Conservation (phyloP, 139 green algal genomes). For the Haematococcus lacustris region DNA sequence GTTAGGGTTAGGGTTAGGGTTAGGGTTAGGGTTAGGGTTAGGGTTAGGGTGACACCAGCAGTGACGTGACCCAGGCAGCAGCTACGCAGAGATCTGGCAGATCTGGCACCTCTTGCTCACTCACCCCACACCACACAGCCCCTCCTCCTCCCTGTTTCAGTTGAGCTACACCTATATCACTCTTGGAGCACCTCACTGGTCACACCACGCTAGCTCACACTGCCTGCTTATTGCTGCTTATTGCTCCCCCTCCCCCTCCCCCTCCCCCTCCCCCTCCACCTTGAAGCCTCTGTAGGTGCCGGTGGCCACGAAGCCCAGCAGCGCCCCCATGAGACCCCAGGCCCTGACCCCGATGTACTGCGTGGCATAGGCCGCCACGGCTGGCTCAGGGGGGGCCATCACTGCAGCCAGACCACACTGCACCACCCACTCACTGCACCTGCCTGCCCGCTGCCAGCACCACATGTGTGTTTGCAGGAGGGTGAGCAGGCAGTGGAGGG, state of each 20-base stretch:
- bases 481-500: not conserved
- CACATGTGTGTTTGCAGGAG: conserved; percentile 1
- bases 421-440: not conserved
- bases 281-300: conserved; percentile 49
- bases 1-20: too few relatives aligned
- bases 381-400: conserved; percentile 29
- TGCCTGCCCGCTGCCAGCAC: conserved; percentile 4
- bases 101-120: not conserved
- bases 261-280: not conserved
- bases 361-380: conserved; percentile 30
- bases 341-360: conserved; percentile 39
- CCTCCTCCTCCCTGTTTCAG: not conserved
- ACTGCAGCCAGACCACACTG: conserved; percentile 10
- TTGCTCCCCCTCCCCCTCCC: not conserved
- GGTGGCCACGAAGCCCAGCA: conserved; percentile 49
- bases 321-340: conserved; percentile 26
- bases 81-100: not conserved
- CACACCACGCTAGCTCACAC: not conserved
- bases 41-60: too few relatives aligned
- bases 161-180: not conserved
- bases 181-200: not conserved
- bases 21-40: too few relatives aligned
- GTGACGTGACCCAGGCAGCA: too few relatives aligned
- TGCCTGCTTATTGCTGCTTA: not conserved
- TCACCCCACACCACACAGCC: not conserved